Evolutionary conservation across 164 flowering plant genomes (phyloP), one percentile per base, ranked within the genome.

Genomic region (Euptelea pleiosperma): DNA sequence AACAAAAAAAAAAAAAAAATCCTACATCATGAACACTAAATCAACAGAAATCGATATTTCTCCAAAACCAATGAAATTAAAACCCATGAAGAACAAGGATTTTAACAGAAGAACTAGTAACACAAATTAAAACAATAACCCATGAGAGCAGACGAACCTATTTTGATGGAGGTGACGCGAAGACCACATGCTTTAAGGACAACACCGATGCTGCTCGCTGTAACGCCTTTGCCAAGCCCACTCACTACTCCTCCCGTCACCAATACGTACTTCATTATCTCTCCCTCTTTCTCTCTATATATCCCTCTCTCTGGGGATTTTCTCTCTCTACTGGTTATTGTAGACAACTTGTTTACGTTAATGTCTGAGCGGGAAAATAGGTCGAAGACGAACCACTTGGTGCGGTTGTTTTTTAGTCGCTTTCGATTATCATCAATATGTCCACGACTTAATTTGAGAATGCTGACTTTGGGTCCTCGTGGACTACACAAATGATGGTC

Each of bases 241-340:
- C 98, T 92, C 28, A 92, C 98, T 26, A 92, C 98, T 0, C 98
- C 98, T 4, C 97, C 98, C 0, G 96, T 81, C 25, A 92, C 98
- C 73, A 92, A 6, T 11, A 92, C 94, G 81, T 89, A 89, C 80
- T 92, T 92, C 98, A 92, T 92, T 45, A 26, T 52, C 61, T 46
- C n/a, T n/a, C n/a, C 16, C 54, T 41, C 64, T 44, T 35, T 25
- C 67, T 24, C 57, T 24, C 46, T n/a, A n/a, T n/a, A n/a, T n/a
- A n/a, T 51, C 63, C 4, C 51, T 25, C 45, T 55, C 40, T 51
- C 49, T 29, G 30, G 14, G 43, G 18, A 25, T 31, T 25, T n/a
- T 55, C 62, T 30, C 21, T 25, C 30, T 62, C 8, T 44, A 4
- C 42, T 21, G 40, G 28, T 29, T 14, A 11, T 18, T 28, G 46